Base-by-base conservation (phyloP, 495 filamentous ascomycete species). In the Ascodesmis nigricans region DNA sequence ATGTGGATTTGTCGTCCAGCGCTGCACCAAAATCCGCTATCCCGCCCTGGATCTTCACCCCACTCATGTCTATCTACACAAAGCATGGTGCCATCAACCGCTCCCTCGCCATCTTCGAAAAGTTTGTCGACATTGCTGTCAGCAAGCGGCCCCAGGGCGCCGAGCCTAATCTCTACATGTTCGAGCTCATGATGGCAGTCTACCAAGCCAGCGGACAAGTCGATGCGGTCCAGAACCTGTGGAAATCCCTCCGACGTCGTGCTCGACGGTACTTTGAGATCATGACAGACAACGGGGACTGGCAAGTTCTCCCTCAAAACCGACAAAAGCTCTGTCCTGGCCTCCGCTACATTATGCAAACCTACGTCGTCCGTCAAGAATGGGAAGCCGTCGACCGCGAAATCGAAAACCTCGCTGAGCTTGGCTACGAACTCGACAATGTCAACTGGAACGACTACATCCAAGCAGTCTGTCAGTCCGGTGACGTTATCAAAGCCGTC, bases 1-100 rank as follows among this genome's bases (percentile, higher is more conserved):
- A 21, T 19, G 33, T 53, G 21, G 42, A 54, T 39, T 36, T 50
- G 25, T 34, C 33, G 18, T 52, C 46, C 18, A 43, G 36, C 38
- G 44, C 45, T 26, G 21, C 16, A 24, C 41, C 45, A 33, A 45
- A 52, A 37, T 35, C 43, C 11, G 41, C 47, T 19, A 52, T 43
- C 18, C 49, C 43, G 16, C 41, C 50, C n/a, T 54, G 46, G 49
- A 35, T 52, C 31, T 54, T 52, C 40, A 47, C 43, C 5, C 43
- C 48, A 14, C 28, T 52, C 21, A 33, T 51, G 15, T 47, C 45
- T 4, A 42, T 52, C n/a, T 52, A 47, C 24, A 42, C 34, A 16
- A 40, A 43, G 30, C 39, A 51, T 30, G 36, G 40, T 11, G 29
- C 33, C 13, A 44, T 41, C 21, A 28, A 31, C 5, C 21, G 29